A percentile compares a stretch with the other conserved stretches of the same genome.
phyloP scores from a whole-genome alignment of 805 yeast genomes.

The Wickerhamomyces kurtzmanii region DNA sequence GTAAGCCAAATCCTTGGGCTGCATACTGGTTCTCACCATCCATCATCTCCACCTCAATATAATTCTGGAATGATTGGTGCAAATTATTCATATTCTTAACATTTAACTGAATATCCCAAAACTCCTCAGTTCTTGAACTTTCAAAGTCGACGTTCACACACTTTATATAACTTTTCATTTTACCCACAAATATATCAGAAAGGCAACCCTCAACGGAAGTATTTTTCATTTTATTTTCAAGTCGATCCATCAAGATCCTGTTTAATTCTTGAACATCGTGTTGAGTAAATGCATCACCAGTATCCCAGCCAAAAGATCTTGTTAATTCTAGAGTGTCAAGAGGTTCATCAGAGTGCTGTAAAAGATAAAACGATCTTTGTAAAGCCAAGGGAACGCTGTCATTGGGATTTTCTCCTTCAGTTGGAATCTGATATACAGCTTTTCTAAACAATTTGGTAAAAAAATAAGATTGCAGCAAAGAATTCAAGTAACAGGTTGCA shows the following conservation, averaged over 20 bases:
- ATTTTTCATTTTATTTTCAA: constrained; percentile 87
- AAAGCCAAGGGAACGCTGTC: constrained; percentile 73
- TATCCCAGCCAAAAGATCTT: constrained; percentile 94
- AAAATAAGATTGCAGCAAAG: constrained; percentile 82
- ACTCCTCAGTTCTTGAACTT: constrained; percentile 85
- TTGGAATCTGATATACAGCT: constrained; percentile 85
- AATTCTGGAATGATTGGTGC: constrained; percentile 71
- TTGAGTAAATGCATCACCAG: constrained; percentile 91
- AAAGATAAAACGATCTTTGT: constrained; percentile 77
- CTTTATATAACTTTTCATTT: constrained; percentile 89
- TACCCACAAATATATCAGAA: constrained; percentile 85
- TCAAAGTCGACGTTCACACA: constrained; percentile 92
- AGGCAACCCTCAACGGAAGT: constrained; percentile 69
- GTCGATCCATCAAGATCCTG: constrained; percentile 88
- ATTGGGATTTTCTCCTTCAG: constrained; percentile 42
- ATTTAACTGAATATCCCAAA: constrained; percentile 96
- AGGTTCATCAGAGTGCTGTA: constrained; percentile 65
- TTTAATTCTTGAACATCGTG: constrained; percentile 97
- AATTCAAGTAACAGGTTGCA: constrained; percentile 95
- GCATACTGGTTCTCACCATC: constrained; percentile 94
- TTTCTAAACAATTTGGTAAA: constrained; percentile 77
- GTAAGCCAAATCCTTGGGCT: constrained; percentile 83
- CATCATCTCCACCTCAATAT: constrained; percentile 79
- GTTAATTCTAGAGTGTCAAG: constrained; percentile 84
- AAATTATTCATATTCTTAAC: constrained; percentile 75